Percentiles rank a stretch among this genome's conserved stretches.
phyloP scores from a whole-genome alignment of 257 asterid species.

The Solanum chiquidenum region DNA sequence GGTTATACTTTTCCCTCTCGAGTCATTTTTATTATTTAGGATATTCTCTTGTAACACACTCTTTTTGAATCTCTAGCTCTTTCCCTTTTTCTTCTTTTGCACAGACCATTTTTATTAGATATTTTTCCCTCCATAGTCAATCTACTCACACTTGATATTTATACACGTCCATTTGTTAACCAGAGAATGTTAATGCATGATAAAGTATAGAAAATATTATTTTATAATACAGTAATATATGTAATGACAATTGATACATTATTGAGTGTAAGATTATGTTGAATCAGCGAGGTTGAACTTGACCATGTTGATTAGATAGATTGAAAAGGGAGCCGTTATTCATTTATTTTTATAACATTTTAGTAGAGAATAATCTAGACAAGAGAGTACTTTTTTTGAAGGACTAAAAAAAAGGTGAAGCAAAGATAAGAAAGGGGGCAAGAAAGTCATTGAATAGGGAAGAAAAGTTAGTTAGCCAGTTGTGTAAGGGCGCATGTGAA shows the following conservation, averaged over 20 bases:
- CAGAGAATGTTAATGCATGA: not conserved
- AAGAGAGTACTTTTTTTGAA: slow-evolving; percentile 5
- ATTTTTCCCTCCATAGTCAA: not conserved
- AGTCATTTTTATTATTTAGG: not conserved
- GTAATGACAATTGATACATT: not conserved
- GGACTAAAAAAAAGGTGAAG: not conserved
- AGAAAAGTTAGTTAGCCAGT: slow-evolving; percentile 5
- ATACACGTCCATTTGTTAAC: not conserved
- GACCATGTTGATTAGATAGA: not conserved
- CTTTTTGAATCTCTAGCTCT: not conserved
- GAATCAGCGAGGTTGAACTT: not conserved
- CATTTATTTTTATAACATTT: not conserved
- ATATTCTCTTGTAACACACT: not conserved
- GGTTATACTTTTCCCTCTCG: not conserved
- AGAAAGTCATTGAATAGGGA: slow-evolving; percentile 2
- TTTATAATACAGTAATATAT: not conserved
- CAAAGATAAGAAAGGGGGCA: slow-evolving; percentile 11
- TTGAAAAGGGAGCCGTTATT: not conserved
- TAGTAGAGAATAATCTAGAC: slow-evolving; percentile 13
- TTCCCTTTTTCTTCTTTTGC: not conserved
- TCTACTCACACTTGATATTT: not conserved
- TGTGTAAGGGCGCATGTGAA: slow-evolving; percentile 46
- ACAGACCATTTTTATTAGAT: not conserved
- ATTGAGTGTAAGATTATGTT: not conserved
- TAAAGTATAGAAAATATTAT: not conserved